A percentile compares a stretch with the other conserved stretches of the same genome.
These are phyloP conservation scores for Penicillium sp. DNA, from an alignment of 2,329 filamentous ascomycete genomes.

Conservation along the genomic window DNA sequence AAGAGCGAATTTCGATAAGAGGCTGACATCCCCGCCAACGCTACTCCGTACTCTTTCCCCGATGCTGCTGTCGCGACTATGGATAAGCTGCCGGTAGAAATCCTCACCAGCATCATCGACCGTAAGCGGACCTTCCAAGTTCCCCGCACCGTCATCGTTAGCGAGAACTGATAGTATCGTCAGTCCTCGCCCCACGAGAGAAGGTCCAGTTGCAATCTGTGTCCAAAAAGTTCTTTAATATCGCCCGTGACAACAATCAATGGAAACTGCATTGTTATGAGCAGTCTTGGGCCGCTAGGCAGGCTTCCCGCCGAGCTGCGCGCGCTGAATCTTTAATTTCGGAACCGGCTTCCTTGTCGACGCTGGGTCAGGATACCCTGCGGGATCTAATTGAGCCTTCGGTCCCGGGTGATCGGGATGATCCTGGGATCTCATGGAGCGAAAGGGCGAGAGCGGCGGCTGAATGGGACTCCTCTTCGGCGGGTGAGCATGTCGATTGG, in stretches of 20 bases:
- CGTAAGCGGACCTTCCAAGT: constrained; percentile 50
- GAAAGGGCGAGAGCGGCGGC: constrained; percentile 46
- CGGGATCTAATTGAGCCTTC: constrained; percentile 37
- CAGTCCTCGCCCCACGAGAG: constrained; percentile 65
- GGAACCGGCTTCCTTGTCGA: constrained; percentile 33
- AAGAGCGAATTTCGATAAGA: not conserved
- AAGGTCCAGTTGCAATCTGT: constrained; percentile 70
- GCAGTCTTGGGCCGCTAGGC: constrained; percentile 66
- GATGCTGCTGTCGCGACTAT: constrained; percentile 32
- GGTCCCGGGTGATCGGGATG: not conserved
- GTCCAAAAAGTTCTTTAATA: constrained; percentile 63
- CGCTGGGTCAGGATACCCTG: constrained; percentile 34
- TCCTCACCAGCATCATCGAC: constrained; percentile 63
- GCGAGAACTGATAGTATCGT: constrained; percentile 23
- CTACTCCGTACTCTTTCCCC: not conserved
- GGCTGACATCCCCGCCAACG: not conserved
- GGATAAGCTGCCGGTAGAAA: constrained; percentile 64
- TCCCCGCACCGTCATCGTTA: constrained; percentile 22
- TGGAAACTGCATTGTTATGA: constrained; percentile 78
- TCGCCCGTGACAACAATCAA: constrained; percentile 72
- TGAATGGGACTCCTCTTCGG: constrained; percentile 81
- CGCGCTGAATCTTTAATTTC: constrained; percentile 53
- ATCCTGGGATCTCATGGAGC: constrained; percentile 22
- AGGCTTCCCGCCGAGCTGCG: constrained; percentile 22
- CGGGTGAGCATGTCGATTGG: constrained; percentile 73